A percentile compares a stretch with the other conserved stretches of the same genome.
Conservation (phyloP, 208 protist species). For the Lotmaria passim region DNA sequence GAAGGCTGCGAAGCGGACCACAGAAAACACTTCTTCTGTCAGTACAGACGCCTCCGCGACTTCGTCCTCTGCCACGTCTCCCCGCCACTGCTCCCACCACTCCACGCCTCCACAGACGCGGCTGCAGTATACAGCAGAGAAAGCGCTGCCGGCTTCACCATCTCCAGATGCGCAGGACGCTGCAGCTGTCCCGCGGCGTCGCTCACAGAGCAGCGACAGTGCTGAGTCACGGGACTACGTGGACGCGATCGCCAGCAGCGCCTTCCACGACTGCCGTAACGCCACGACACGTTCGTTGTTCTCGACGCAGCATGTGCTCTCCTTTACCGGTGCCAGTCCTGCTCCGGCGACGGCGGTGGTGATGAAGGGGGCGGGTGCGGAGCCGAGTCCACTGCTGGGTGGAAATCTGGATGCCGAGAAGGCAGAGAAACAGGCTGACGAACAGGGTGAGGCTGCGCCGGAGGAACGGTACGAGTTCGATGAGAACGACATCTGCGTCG, state of each 20-base stretch:
- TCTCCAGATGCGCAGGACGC: background rate
- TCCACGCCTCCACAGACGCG: conserved; percentile 2
- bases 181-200: background rate
- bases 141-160: background rate
- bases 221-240: conserved; percentile 30
- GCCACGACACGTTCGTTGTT: background rate
- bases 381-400: background rate
- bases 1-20: no score
- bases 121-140: conserved; percentile 14
- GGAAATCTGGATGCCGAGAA: background rate
- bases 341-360: background rate
- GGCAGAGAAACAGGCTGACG: background rate
- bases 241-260: conserved; percentile 30
- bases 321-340: background rate
- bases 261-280: conserved; percentile 40
- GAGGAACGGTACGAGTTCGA: background rate
- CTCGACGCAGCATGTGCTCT: conserved; percentile 8
- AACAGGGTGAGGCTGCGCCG: background rate
- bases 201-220: conserved; percentile 11
- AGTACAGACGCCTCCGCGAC: background rate
- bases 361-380: background rate
- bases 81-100: conserved; percentile 12
- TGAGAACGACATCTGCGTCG: no score
- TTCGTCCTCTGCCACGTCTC: conserved; percentile 5
- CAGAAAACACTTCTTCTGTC: conserved; percentile 4